Evolutionary conservation across 2,329 filamentous ascomycete genomes (phyloP).

Genomic region (Teratosphaeria destructans): DNA sequence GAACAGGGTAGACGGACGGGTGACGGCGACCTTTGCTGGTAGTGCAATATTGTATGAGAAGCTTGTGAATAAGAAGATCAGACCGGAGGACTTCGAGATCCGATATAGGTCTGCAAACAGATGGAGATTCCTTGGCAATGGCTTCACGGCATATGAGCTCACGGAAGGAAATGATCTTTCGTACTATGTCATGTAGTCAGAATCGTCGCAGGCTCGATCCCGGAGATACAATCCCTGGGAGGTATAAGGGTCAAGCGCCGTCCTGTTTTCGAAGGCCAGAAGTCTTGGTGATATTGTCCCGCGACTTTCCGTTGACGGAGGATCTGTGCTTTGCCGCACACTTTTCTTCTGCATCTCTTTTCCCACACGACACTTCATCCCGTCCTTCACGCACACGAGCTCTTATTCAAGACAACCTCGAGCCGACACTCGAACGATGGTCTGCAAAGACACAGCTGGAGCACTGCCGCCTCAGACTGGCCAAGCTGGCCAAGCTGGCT

Average conservation of each 20-base stretch:
- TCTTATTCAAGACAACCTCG: not conserved
- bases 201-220: too few species aligned
- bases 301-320: not conserved
- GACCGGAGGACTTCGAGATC: slow-evolving; percentile 37
- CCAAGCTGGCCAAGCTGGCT: not conserved
- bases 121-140: slow-evolving; percentile 39
- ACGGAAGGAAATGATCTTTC: not conserved
- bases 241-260: too few species aligned
- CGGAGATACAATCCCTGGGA: too few species aligned
- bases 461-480: not conserved
- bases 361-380: not conserved
- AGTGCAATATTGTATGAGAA: slow-evolving; percentile 17
- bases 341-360: not conserved
- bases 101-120: slow-evolving; percentile 33
- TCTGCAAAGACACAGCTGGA: not conserved
- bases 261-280: not conserved
- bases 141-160: slow-evolving; percentile 13
- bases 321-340: not conserved
- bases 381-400: not conserved
- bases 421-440: not conserved
- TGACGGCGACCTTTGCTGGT: slow-evolving; percentile 15
- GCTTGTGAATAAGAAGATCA: slow-evolving; percentile 25
- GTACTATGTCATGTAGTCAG: not conserved
- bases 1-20: slow-evolving; percentile 11
- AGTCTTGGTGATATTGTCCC: not conserved